Evolutionary conservation across 2,329 filamentous ascomycete species (phyloP), one percentile per base, ranked within the genome.

Genomic region (Simplicillium sp.): DNA sequence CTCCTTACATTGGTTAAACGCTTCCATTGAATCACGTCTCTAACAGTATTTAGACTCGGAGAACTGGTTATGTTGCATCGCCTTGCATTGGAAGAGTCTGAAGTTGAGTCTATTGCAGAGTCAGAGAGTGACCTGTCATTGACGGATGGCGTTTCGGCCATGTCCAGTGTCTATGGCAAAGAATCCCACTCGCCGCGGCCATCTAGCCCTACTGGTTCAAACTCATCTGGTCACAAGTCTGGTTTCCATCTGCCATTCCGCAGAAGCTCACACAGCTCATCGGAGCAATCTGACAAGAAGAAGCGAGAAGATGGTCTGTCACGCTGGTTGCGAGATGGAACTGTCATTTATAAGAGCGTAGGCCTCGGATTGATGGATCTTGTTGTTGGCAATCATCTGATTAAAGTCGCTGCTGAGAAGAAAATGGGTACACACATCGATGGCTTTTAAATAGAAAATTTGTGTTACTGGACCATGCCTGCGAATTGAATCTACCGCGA

Each of bases 261-360:
- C 34, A 56, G 51, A 37, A 46, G 43, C 15, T 56, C 56, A 0
- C 49, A 46, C 18, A 50, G 45, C 12, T 59, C 25, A 11, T 44
- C 59, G 2, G 43, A 45, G 35, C 45, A 52, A 3, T 50, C 33
- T 12, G 35, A 62, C 38, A 65, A 69, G 51, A 59, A 64, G 43
- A 61, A 64, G 44, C 64, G 64, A 44, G 68, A 75, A 38, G 65
- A 75, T 39, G 62, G 69, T 11, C 58, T 80, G 40, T 62, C 65
- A 20, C 60, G 65, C 15, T 82, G 78, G 78, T 55, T 82, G 41
- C 64, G 70, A 42, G 66, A 67, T 3, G 80, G 80, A 0, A 83
- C 80, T 44, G 78, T 84, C 15, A 70, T 84, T 7, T 84, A 82
- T 54, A 84, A 83, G 65, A 77, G 75, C 45, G 80, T 84, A 0